Base-by-base conservation (phyloP, 768 basidiomycete species). In the Xerocomus brunneocitrinus region DNA sequence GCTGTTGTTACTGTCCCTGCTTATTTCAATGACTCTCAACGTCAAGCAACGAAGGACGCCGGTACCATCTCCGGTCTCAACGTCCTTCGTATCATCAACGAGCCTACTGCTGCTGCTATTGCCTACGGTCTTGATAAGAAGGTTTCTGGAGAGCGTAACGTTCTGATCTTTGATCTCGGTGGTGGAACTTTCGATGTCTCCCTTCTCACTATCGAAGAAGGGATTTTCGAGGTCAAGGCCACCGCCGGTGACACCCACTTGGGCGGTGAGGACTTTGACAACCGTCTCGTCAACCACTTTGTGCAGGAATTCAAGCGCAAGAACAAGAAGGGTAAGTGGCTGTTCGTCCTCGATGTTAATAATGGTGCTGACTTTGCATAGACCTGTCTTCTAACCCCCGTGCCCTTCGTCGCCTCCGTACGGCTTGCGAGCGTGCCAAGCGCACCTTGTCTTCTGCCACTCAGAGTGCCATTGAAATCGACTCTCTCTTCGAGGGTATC, bases 141-240 rank as follows among this genome's bases (percentile, higher is more conserved):
- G 75, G 84, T 89, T 54, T 70, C 71, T 30, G 87, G 89, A 59
- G 95, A 98, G 74, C 87, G 89, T 56, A 95, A 97, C 69, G 94
- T 98, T 63, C 82, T 98, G 67, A 95, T 98, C 71, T 98, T 97
- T 77, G 95, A 98, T 79, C 87, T 98, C 38, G 95, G 94, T 58
- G 95, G 95, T 78, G 95, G 94, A 77, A 97, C 95, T 35, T 98
- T 95, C 73, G 94, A 97, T 84, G 94, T 95, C 34, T 95, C 94
- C 30, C 89, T 98, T 53, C 76, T 98, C 56, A 95, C 91, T 54
- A 95, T 97, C 58, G 92, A 94, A 71, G 94, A 95, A 73, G 94
- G 94, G 73, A 94, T 97, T 72, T 95, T 97, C 75, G 95, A 94
- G 70, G 95, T 98, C 73, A 91, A 95, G 81, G 93, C 95, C 52